These are phyloP conservation scores for Lunularia cruciata DNA, from an alignment of 225 moss, liverwort and hornwort species.

Conservation along the genomic window DNA sequence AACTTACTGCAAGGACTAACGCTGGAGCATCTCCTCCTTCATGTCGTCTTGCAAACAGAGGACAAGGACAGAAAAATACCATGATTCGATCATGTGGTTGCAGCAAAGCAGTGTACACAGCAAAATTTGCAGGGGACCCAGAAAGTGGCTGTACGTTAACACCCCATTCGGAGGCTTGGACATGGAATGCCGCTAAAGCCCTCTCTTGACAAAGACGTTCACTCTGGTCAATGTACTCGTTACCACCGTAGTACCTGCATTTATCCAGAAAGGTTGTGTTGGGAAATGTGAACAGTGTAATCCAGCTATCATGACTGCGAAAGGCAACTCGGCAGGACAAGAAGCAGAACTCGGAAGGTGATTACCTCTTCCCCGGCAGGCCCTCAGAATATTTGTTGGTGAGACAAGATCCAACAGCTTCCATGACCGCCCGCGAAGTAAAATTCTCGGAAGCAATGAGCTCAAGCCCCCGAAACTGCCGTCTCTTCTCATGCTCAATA, in stretches of 20 bases:
- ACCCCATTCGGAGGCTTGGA: conserved; percentile 69
- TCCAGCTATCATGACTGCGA: background rate
- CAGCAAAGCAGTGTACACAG: conserved; percentile 76
- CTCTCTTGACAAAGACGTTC: conserved; percentile 73
- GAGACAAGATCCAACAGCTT: conserved; percentile 92
- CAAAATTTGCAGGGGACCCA: conserved; percentile 85
- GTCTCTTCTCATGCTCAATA: conserved; percentile 71
- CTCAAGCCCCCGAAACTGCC: conserved; percentile 79
- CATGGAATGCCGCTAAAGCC: conserved; percentile 69
- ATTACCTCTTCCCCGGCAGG: conserved; percentile 76
- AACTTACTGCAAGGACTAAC: too few species aligned
- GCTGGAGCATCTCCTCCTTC: too few species aligned
- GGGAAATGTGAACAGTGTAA: background rate
- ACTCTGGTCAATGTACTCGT: conserved; percentile 75
- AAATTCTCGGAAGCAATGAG: conserved; percentile 92
- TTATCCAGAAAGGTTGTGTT: background rate
- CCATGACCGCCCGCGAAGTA: conserved; percentile 89
- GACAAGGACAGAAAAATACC: too few species aligned
- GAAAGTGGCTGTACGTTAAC: conserved; percentile 89
- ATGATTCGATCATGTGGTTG: conserved; percentile 89
- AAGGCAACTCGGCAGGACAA: too few species aligned
- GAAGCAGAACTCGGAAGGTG: too few species aligned
- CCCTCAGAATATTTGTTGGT: conserved; percentile 92
- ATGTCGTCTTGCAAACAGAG: too few species aligned
- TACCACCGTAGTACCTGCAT: conserved; percentile 89